A percentile compares a stretch with the other conserved stretches of the same genome.
These are phyloP conservation scores for Dioszegia hungarica DNA, from an alignment of 768 basidiomycete genomes.

Conservation along the genomic window DNA sequence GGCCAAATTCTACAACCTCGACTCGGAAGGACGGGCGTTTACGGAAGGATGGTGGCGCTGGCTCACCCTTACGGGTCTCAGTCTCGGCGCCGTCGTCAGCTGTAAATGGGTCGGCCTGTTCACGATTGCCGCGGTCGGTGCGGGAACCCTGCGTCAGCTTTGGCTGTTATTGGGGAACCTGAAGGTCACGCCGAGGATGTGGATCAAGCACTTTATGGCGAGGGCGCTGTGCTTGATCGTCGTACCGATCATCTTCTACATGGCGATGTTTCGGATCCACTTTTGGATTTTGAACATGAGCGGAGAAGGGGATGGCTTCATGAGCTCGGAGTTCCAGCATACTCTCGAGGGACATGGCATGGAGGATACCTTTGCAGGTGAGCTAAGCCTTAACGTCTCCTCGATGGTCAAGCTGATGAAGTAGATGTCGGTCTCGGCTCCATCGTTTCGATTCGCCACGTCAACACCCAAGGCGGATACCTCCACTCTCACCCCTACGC, in stretches of 20 bases:
- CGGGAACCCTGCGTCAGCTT: slow-evolving; percentile 75
- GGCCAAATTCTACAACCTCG: slow-evolving; percentile 85
- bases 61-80: slow-evolving; percentile 78
- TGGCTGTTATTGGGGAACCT: slow-evolving; percentile 87
- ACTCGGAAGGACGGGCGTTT: slow-evolving; percentile 61
- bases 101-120: slow-evolving; percentile 99
- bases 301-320: slow-evolving; percentile 97
- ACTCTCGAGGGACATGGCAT: slow-evolving; percentile 83
- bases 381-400: slow-evolving; percentile 24
- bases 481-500: slow-evolving; percentile 87
- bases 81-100: slow-evolving; percentile 84
- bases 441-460: slow-evolving; percentile 72
- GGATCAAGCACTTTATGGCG: slow-evolving; percentile 78
- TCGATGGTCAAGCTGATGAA: neutral
- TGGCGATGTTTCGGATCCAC: slow-evolving; percentile 94
- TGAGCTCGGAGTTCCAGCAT: slow-evolving; percentile 98
- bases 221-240: slow-evolving; percentile 83
- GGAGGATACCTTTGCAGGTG: slow-evolving; percentile 87
- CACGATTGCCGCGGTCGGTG: slow-evolving; percentile 89
- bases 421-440: slow-evolving; percentile 83
- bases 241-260: slow-evolving; percentile 82
- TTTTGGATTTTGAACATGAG: slow-evolving; percentile 81
- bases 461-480: slow-evolving; percentile 98
- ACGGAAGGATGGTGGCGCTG: slow-evolving; percentile 86
- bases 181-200: slow-evolving; percentile 67